phyloP scores from a whole-genome alignment of 495 filamentous ascomycete genomes.

The Neurospora discreta region DNA sequence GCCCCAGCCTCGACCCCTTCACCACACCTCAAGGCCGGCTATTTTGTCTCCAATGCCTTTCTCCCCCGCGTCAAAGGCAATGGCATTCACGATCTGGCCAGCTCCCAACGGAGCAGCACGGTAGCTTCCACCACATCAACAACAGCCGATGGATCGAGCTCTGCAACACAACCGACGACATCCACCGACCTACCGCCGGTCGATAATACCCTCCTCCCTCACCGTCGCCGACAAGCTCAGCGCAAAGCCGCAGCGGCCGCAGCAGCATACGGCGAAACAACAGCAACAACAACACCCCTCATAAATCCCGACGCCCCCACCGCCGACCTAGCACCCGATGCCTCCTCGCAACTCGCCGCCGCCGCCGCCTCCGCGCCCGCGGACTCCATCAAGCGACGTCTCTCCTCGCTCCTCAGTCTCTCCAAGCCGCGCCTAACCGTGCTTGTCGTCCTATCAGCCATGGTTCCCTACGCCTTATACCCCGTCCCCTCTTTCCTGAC shows the following conservation, averaged over 20 bases:
- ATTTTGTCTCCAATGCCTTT: constrained; percentile 30
- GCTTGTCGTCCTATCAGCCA: constrained; percentile 82
- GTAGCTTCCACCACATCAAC: constrained; percentile 3
- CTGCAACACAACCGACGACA: not conserved
- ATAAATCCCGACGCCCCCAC: constrained; percentile 9
- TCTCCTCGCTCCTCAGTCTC: constrained; percentile 79
- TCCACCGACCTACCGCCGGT: constrained; percentile 1
- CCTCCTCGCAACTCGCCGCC: constrained; percentile 67
- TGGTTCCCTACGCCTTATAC: constrained; percentile 84
- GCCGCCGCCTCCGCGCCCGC: constrained; percentile 56
- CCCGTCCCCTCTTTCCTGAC: constrained; percentile 70
- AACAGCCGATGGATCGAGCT: constrained; percentile 2
- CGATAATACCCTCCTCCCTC: constrained; percentile 24
- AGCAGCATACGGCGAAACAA: not conserved
- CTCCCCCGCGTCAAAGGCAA: constrained; percentile 17
- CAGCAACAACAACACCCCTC: not conserved
- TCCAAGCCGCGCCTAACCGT: constrained; percentile 91
- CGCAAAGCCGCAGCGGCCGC: constrained; percentile 12
- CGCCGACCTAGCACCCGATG: constrained; percentile 57
- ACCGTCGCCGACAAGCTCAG: constrained; percentile 30
- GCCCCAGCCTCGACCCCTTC: constrained; percentile 6
- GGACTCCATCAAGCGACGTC: constrained; percentile 57
- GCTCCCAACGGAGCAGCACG: constrained; percentile 1
- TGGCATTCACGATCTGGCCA: constrained; percentile 6
- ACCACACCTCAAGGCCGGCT: constrained; percentile 24